Evolutionary conservation across 1,284 basidiomycete species (phyloP).

Genomic region (Rhodotorula sp.): DNA sequence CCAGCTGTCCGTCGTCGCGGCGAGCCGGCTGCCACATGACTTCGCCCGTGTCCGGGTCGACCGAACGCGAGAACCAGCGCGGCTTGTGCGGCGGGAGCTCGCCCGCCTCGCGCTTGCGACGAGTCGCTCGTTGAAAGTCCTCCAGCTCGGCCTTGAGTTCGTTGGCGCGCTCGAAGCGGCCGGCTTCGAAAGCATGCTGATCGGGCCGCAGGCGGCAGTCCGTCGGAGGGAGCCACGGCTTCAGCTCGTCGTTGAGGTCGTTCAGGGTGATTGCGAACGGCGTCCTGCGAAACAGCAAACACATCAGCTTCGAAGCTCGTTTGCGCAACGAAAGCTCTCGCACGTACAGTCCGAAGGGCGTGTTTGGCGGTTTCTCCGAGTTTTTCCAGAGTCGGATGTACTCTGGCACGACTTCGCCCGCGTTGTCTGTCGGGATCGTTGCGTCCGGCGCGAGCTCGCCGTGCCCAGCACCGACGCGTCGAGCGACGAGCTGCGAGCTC

Average conservation of each 20-base stretch:
- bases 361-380: conserved; percentile 60
- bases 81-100: conserved; percentile 69
- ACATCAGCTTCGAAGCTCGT: neutral
- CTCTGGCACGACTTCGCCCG: conserved; percentile 50
- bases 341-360: conserved; percentile 73
- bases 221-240: conserved; percentile 76
- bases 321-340: neutral
- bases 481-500: conserved; percentile 90
- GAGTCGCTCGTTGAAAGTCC: conserved; percentile 76
- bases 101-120: conserved; percentile 75
- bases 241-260: conserved; percentile 68
- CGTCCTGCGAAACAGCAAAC: conserved; percentile 52
- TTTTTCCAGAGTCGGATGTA: conserved; percentile 90
- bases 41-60: conserved; percentile 80
- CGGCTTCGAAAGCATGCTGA: conserved; percentile 63
- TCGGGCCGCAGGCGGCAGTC: conserved; percentile 93
- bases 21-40: conserved; percentile 74
- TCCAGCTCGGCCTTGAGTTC: conserved; percentile 62
- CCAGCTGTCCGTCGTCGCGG: conserved; percentile 58
- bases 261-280: conserved; percentile 92
- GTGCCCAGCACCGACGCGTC: conserved; percentile 63
- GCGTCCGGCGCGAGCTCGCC: conserved; percentile 73
- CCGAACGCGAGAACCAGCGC: conserved; percentile 58
- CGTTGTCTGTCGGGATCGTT: conserved; percentile 38
- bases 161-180: conserved; percentile 62